Evolutionary conservation across 495 filamentous ascomycete species (phyloP).

Genomic region (Evernia prunastri): DNA sequence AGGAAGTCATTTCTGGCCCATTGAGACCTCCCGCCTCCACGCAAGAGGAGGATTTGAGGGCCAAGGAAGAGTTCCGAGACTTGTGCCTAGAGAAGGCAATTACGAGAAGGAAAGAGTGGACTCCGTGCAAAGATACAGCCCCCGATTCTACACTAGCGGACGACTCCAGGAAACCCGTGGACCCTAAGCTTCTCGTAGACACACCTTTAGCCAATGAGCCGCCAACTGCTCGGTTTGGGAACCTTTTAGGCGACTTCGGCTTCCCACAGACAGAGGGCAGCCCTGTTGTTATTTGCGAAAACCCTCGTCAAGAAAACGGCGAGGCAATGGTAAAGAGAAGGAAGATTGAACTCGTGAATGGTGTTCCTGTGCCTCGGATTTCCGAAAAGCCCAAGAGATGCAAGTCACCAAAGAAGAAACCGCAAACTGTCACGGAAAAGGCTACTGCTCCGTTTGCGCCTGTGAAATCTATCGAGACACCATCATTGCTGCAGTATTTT

Average conservation of each 20-base stretch:
- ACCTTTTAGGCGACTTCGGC: constrained; percentile 28
- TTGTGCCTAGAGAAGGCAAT: constrained; percentile 42
- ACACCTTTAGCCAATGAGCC: constrained; percentile 25
- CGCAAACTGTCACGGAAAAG: constrained; percentile 76
- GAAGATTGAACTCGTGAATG: constrained; percentile 25
- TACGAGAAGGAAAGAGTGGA: constrained; percentile 51
- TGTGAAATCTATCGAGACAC: constrained; percentile 28
- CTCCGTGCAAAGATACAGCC: constrained; percentile 37
- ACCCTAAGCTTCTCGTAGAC: neutral
- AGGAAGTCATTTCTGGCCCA: neutral
- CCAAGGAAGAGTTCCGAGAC: constrained; percentile 16
- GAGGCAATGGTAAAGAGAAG: constrained; percentile 15
- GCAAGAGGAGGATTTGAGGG: constrained; percentile 17
- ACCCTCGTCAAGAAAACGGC: neutral
- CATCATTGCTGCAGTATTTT: constrained; percentile 34
- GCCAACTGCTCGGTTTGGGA: constrained; percentile 20
- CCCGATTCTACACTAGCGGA: constrained; percentile 13
- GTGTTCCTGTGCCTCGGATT: constrained; percentile 19
- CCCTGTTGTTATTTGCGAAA: neutral
- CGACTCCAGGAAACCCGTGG: constrained; percentile 24
- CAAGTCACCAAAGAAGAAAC: constrained; percentile 62
- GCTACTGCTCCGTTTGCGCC: constrained; percentile 69
- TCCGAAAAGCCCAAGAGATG: constrained; percentile 39
- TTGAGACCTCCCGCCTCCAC: constrained; percentile 18
- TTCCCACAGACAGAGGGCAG: constrained; percentile 19